Evolutionary conservation across 2,329 filamentous ascomycete genomes (phyloP).

Genomic region (Cadophora gregata): DNA sequence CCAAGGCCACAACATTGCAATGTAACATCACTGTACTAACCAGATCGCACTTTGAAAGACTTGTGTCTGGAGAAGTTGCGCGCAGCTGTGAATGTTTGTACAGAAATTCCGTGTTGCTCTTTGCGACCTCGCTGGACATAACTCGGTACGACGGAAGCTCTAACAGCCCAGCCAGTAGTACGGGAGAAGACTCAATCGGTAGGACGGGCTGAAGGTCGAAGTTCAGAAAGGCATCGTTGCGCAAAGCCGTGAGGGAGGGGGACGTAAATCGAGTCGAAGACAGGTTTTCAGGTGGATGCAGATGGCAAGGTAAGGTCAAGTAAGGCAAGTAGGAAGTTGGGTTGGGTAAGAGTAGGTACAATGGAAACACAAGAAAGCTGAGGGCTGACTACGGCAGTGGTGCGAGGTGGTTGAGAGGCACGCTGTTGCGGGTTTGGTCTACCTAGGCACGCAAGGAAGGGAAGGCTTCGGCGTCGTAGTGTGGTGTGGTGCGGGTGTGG

Average conservation of each 20-base stretch:
- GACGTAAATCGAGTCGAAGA: neutral
- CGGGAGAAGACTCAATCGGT: conserved; percentile 4
- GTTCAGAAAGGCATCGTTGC: conserved; percentile 9
- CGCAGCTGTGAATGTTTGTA: conserved; percentile 24
- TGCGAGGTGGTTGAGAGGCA: conserved; percentile 6
- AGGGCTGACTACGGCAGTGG: conserved; percentile 14
- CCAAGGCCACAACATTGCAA: neutral
- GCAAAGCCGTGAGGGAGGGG: conserved; percentile 7
- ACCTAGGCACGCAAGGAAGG: too few relatives aligned
- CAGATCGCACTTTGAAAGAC: conserved; percentile 18
- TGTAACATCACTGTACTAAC: neutral
- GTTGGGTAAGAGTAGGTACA: neutral
- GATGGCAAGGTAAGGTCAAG: neutral
- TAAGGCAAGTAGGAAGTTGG: too few relatives aligned
- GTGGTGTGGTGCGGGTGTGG: neutral
- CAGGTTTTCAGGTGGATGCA: conserved; percentile 7
- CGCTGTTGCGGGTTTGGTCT: neutral
- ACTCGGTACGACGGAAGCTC: conserved; percentile 16
- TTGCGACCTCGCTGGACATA: conserved; percentile 29
- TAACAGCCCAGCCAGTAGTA: conserved; percentile 2
- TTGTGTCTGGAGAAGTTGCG: conserved; percentile 28
- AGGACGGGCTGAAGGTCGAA: conserved; percentile 15
- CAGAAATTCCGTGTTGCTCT: conserved; percentile 19
- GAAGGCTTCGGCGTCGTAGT: too few relatives aligned
- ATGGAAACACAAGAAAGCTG: conserved; percentile 15